Evolutionary conservation across 2,329 filamentous ascomycete genomes (phyloP), one percentile per base, ranked within the genome.

Genomic region (Shiraia bambusicola): DNA sequence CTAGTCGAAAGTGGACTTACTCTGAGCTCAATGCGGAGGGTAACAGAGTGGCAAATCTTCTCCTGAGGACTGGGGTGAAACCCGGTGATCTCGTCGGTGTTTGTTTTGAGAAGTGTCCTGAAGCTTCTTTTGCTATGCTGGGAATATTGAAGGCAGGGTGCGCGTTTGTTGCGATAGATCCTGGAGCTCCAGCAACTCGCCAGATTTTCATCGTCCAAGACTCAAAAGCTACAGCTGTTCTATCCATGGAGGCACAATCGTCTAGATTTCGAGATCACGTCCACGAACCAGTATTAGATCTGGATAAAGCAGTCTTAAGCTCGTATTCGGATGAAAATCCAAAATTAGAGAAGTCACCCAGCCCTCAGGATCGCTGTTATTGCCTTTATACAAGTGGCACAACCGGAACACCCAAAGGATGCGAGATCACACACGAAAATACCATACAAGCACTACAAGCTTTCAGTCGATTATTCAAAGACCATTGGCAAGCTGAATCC

Each of bases 331-430:
- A 58, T 40, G 13, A 62, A 70, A 37, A 64, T 13, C 68, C 66
- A 15, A 36, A 30, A 17, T 47, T 63, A 10, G 35, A 49, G 22
- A 48, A 46, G 19, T 28, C 40, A 5, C 61, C 69, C 41, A 51
- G 63, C 2, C 67, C 79, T 4, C 72, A 78, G 15, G 79, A 84
- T 50, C 81, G 82, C 0, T 89, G 85, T 54, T 95, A 94, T 62
- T 92, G 88, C 44, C 75, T 95, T 1, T 95, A 94, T 65, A 95
- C 89, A 0, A 92, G 87, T 3, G 88, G 89, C 3, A 94, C 89
- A 0, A 95, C 89, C 0, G 89, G 89, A 2, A 87, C 82, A 0
- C 89, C 90, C 0, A 95, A 95, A 56, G 89, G 89, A 2, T 95
- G 90, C 53, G 82, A 93, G 44, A 83, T 96, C 33, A 94, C 87